Percentiles rank a stretch among this genome's conserved stretches.
Conservation (phyloP, 2,329 filamentous ascomycete species). For the Arthrobotrys pseudoclavata region DNA sequence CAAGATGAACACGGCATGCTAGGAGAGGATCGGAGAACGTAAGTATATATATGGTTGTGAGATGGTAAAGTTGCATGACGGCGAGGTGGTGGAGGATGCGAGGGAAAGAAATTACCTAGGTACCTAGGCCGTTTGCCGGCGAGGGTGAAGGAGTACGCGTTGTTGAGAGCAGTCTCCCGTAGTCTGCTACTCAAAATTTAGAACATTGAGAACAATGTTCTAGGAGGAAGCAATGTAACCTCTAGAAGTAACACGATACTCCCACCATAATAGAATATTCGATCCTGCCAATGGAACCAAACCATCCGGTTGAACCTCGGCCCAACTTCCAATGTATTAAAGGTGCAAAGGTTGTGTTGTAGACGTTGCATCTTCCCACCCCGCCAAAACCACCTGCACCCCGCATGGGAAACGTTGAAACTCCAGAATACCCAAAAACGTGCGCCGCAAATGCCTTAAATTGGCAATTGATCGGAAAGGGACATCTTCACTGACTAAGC, state of each 20-base stretch:
- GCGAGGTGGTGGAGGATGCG: too few relatives aligned
- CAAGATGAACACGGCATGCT: too few relatives aligned
- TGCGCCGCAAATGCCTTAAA: neutral
- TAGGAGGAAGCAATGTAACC: neutral
- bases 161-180: too few relatives aligned
- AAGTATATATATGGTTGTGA: too few relatives aligned
- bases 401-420: neutral
- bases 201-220: neutral
- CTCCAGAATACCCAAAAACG: neutral
- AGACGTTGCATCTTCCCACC: slow-evolving; percentile 15
- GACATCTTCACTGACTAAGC: neutral
- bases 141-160: too few relatives aligned
- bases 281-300: neutral
- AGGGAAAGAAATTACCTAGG: too few relatives aligned
- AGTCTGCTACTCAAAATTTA: neutral
- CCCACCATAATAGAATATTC: neutral
- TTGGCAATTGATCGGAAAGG: neutral
- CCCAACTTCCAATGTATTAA: slow-evolving; percentile 6
- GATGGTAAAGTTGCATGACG: too few relatives aligned
- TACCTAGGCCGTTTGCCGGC: too few relatives aligned
- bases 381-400: slow-evolving; percentile 10
- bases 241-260: neutral
- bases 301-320: slow-evolving; percentile 3
- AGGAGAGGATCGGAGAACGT: too few relatives aligned
- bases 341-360: neutral